phyloP scores from a whole-genome alignment of 768 basidiomycete genomes.

The Tylopilus plumbeoviolaceoides region DNA sequence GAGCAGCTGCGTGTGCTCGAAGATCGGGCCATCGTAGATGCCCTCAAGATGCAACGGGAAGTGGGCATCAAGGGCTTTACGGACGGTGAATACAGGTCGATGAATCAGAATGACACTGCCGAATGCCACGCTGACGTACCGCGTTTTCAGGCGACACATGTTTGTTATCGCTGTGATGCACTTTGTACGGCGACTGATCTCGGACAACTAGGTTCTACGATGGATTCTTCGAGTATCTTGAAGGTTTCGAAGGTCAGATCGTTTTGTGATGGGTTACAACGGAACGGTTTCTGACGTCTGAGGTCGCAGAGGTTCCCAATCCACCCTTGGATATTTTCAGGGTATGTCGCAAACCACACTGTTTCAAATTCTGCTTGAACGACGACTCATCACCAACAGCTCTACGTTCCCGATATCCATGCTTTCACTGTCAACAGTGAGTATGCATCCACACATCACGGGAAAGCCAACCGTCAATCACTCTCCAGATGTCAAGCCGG shows the following conservation, averaged over 20 bases:
- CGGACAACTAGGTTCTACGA: conserved; percentile 22
- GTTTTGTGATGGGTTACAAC: neutral
- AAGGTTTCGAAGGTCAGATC: conserved; percentile 24
- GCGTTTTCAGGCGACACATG: conserved; percentile 22
- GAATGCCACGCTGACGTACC: neutral
- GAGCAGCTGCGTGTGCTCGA: conserved; percentile 38
- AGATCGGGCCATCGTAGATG: conserved; percentile 35
- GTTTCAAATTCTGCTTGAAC: no score
- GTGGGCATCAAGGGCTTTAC: conserved; percentile 40
- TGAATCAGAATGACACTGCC: conserved; percentile 13
- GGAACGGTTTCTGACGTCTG: neutral
- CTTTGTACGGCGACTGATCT: no score
- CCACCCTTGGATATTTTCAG: conserved; percentile 27
- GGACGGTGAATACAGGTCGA: conserved; percentile 38
- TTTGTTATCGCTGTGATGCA: neutral
- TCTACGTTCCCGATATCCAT: conserved; percentile 23
- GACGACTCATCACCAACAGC: conserved; percentile 9
- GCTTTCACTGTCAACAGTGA: conserved; percentile 20
- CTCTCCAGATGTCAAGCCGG: conserved; percentile 20
- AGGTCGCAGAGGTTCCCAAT: conserved; percentile 16
- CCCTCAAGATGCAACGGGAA: conserved; percentile 36
- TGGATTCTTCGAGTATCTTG: conserved; percentile 25
- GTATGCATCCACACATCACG: neutral
- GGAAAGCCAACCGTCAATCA: neutral
- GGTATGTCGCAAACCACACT: neutral